These are phyloP conservation scores for Heimioporus punctisporus DNA, from an alignment of 1,284 basidiomycete species.

Conservation along the genomic window DNA sequence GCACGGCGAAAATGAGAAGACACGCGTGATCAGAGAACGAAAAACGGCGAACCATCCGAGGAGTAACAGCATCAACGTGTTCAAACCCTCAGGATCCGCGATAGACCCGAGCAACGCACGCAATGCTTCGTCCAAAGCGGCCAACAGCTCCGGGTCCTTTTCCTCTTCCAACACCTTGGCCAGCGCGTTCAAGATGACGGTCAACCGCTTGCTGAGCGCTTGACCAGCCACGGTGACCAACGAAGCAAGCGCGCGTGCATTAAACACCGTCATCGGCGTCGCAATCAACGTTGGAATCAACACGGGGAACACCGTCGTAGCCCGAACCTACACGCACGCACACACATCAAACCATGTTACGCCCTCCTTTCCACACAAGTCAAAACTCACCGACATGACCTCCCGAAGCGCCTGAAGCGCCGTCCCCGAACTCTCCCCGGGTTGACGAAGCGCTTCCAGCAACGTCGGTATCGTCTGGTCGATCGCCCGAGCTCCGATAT, in stretches of 20 bases:
- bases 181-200: conserved; percentile 75
- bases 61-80: conserved; percentile 88
- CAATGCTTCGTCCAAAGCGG: conserved; percentile 80
- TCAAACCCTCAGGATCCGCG: conserved; percentile 83
- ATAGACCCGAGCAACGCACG: conserved; percentile 78
- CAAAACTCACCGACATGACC: conserved; percentile 81
- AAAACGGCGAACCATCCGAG: conserved; percentile 72
- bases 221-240: conserved; percentile 94
- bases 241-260: conserved; percentile 90
- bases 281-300: conserved; percentile 93
- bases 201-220: conserved; percentile 85
- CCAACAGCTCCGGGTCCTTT: conserved; percentile 67
- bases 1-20: too few relatives aligned
- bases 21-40: not conserved
- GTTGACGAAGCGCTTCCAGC: conserved; percentile 90
- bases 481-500: conserved; percentile 90
- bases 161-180: conserved; percentile 72
- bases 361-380: too few relatives aligned
- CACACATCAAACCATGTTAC: not conserved
- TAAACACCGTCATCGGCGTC: conserved; percentile 94
- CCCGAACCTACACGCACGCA: conserved; percentile 65
- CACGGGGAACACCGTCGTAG: conserved; percentile 97
- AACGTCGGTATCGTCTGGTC: conserved; percentile 98
- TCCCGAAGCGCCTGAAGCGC: conserved; percentile 93
- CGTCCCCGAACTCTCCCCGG: conserved; percentile 92